phyloP scores from a whole-genome alignment of 768 basidiomycete species.

The Naganishia randhawae region DNA sequence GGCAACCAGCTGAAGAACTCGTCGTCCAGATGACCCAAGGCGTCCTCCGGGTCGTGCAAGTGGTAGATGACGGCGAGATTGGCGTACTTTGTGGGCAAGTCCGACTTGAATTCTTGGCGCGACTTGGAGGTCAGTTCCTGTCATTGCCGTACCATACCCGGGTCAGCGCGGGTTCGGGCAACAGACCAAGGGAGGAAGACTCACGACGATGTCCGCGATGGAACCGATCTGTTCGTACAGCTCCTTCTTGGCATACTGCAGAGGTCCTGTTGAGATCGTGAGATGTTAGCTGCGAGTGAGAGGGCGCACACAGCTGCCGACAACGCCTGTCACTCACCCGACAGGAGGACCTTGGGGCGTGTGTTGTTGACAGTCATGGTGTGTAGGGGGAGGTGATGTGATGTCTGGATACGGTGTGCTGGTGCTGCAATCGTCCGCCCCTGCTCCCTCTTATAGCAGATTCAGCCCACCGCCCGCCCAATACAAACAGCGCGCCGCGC shows the following conservation, averaged over 20 bases:
- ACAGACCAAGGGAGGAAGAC: neutral
- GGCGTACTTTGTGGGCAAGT: slow-evolving; percentile 22
- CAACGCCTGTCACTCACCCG: neutral
- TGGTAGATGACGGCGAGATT: slow-evolving; percentile 27
- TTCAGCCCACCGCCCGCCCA: no score
- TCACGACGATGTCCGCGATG: slow-evolving; percentile 28
- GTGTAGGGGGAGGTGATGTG: no score
- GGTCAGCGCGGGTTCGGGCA: neutral
- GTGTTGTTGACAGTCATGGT: neutral
- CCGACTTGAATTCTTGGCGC: slow-evolving; percentile 23
- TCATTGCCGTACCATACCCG: no score
- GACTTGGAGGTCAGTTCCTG: slow-evolving; percentile 20
- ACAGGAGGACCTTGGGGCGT: slow-evolving; percentile 16
- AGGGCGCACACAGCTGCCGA: neutral
- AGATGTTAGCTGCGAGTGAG: no score
- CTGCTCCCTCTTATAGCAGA: no score
- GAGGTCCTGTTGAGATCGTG: slow-evolving; percentile 3
- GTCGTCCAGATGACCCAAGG: slow-evolving; percentile 16
- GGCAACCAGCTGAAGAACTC: slow-evolving; percentile 25
- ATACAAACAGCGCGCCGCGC: no score
- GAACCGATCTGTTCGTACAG: slow-evolving; percentile 24
- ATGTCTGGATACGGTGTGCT: no score
- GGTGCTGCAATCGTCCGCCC: no score
- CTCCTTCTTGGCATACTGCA: slow-evolving; percentile 26
- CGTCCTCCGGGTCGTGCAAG: slow-evolving; percentile 23